Conservation (phyloP, 305 asterid species). For the Solanum hybrid region DNA sequence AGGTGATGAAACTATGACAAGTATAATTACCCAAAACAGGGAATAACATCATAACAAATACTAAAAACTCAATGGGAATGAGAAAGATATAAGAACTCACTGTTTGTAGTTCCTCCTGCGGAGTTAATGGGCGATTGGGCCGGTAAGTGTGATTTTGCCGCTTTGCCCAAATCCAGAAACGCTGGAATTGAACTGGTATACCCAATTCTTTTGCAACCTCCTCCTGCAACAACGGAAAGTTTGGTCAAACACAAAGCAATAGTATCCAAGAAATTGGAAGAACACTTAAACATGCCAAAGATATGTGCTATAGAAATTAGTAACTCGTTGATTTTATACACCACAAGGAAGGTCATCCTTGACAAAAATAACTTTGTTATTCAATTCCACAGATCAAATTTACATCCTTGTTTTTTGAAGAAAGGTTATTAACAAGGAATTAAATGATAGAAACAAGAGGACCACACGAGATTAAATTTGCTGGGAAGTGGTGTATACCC, state of each 20-base stretch:
- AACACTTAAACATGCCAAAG: background rate
- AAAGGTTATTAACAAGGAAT: background rate
- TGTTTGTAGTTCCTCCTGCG: conserved; percentile 73
- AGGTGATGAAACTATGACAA: background rate
- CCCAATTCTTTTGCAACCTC: conserved; percentile 84
- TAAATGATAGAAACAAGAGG: background rate
- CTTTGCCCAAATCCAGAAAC: conserved; percentile 94
- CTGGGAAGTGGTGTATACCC: background rate
- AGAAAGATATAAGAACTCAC: conserved; percentile 23
- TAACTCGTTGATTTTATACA: background rate
- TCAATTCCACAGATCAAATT: background rate
- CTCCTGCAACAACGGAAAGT: conserved; percentile 40
- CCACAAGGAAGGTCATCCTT: background rate
- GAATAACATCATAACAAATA: background rate
- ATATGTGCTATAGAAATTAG: background rate
- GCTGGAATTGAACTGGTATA: conserved; percentile 78
- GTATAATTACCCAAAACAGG: background rate
- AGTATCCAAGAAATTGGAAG: background rate
- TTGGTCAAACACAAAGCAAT: background rate
- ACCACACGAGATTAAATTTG: background rate
- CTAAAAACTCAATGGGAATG: background rate
- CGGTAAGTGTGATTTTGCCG: conserved; percentile 91
- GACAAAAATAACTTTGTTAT: background rate
- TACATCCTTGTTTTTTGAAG: background rate
- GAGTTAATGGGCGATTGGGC: conserved; percentile 77